These are phyloP conservation scores for Trifolium subterraneum DNA, from an alignment of 306 rosid species.

Conservation along the genomic window DNA sequence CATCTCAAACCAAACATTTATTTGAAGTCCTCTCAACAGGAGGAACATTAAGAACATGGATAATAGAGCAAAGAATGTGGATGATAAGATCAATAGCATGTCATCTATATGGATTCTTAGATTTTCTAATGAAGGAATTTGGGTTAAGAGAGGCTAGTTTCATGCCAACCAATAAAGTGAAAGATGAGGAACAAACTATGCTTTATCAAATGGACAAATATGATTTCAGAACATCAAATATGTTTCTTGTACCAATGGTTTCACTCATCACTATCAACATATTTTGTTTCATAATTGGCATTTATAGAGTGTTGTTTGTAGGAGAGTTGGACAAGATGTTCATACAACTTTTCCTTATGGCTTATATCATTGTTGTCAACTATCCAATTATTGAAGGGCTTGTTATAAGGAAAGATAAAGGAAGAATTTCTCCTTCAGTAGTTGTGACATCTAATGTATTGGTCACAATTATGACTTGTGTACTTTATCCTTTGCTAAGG, in stretches of 20 bases:
- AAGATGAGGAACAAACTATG: constrained; percentile 48
- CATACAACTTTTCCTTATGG: constrained; percentile 44
- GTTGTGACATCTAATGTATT: constrained; percentile 34
- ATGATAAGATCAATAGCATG: constrained; percentile 63
- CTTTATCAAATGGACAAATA: constrained; percentile 59
- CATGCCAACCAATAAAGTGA: constrained; percentile 67
- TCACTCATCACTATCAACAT: constrained; percentile 51
- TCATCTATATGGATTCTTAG: constrained; percentile 60
- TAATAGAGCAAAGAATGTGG: constrained; percentile 72
- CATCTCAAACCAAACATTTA: constrained; percentile 46
- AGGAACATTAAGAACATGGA: constrained; percentile 50
- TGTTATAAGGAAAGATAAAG: constrained; percentile 52
- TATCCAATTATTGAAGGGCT: constrained; percentile 54
- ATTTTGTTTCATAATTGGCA: constrained; percentile 52
- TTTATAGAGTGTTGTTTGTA: constrained; percentile 39
- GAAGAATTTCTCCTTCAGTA: constrained; percentile 44
- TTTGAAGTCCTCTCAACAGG: constrained; percentile 58
- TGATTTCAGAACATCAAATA: constrained; percentile 61
- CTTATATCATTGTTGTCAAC: constrained; percentile 36
- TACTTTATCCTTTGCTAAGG: constrained; percentile 28
- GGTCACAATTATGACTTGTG: constrained; percentile 23
- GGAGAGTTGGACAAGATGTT: constrained; percentile 48
- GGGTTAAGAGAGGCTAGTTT: constrained; percentile 63
- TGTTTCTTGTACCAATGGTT: constrained; percentile 65
- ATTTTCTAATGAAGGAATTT: constrained; percentile 55